phyloP scores from a whole-genome alignment of 1,284 basidiomycete species.

The Trichosporon sp. region DNA sequence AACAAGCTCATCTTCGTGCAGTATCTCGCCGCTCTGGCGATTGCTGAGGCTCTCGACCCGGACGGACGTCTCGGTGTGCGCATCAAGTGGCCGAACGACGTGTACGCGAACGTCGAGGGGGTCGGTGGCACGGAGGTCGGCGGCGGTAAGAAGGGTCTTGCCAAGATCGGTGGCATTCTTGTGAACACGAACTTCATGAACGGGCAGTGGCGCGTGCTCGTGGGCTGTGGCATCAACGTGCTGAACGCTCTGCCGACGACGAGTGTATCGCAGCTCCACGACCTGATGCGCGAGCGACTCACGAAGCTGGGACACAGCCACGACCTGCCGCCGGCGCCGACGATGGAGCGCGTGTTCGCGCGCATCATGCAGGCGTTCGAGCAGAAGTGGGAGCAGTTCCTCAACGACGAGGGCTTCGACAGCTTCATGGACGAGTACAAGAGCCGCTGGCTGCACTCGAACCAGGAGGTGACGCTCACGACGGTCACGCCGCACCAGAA shows the following conservation, averaged over 20 bases:
- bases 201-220: conserved; percentile 68
- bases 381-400: conserved; percentile 68
- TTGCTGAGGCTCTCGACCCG: conserved; percentile 66
- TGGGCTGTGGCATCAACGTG: conserved; percentile 87
- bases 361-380: conserved; percentile 75
- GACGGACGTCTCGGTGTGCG: conserved; percentile 60
- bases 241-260: conserved; percentile 77
- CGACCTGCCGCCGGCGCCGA: conserved; percentile 52
- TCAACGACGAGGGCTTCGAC: conserved; percentile 63
- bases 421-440: conserved; percentile 76
- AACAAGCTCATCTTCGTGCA: conserved; percentile 85
- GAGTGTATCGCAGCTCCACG: conserved; percentile 67
- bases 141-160: conserved; percentile 51
- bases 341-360: conserved; percentile 71
- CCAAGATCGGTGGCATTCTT: conserved; percentile 83
- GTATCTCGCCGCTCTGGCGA: conserved; percentile 84
- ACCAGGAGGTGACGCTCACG: conserved; percentile 77
- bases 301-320: conserved; percentile 15
- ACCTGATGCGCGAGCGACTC: conserved; percentile 30
- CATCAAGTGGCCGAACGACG: conserved; percentile 97
- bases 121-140: conserved; percentile 42
- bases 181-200: conserved; percentile 80
- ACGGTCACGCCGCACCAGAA: conserved; percentile 64
- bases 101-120: conserved; percentile 64
- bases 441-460: conserved; percentile 80